Evolutionary conservation across 1,139 yeast genomes (phyloP), one percentile per base, ranked within the genome.

Genomic region (Yamadazyma diddensiae): DNA sequence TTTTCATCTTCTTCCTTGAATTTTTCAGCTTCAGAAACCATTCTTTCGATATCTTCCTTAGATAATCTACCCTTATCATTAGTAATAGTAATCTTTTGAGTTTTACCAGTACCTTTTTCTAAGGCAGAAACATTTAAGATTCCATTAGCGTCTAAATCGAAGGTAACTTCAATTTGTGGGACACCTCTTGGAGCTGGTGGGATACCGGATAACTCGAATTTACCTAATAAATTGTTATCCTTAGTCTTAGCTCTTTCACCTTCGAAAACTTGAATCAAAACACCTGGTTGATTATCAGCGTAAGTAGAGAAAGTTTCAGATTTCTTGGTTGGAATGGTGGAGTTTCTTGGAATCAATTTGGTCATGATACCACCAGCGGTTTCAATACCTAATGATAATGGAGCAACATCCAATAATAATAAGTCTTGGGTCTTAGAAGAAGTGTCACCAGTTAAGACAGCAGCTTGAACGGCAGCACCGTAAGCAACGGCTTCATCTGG

Each of bases 181-280:
- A 90, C 97, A 74, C 97, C 97, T 72, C 96, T 97, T 70, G 83
- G 86, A 90, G 92, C 80, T 70, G 97, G 97, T 68, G 98, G 98
- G 59, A 92, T 87, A 74, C 92, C 92, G 79, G 86, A 87, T 70
- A 92, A 85, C 82, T 92, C 97, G 73, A 92, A 92, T 78, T 92
- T 97, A 80, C 98, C 98, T 69, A 92, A 85, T 66, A 90, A 82
- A 64, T 97, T 88, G 94, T 92, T 92, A 77, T 92, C 97, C 55
- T 87, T 68, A 81, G 97, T 90, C 95, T 90, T 92, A 65, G 88
- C 96, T 81, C 98, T 95, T 79, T 92, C 98, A 83, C 98, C 98
- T 77, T 92, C 97, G 90, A 90, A 92, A 49, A 92, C 97, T 72
- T 97, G 98, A 96, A 92, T 90, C 71, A 87, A 95, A 56, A 92